phyloP scores from a whole-genome alignment of 139 green algal species.

The Chlorella sp. region DNA sequence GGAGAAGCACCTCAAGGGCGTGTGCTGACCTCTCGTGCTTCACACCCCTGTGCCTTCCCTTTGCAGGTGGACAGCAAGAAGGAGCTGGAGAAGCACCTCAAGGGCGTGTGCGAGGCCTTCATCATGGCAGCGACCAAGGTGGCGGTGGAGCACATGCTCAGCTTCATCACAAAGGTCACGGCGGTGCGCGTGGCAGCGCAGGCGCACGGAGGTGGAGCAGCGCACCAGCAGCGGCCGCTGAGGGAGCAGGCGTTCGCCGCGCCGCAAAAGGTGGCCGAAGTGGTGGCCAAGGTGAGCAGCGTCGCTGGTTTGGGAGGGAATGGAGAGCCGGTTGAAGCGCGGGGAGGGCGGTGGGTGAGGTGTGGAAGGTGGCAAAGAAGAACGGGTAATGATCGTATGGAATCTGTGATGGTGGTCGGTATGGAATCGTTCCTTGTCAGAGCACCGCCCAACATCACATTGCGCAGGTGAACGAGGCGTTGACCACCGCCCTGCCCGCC shows the following conservation, averaged over 20 bases:
- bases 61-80: conserved; percentile 83
- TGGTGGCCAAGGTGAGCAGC: too few relatives aligned
- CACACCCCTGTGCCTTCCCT: neutral
- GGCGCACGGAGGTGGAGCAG: conserved; percentile 1
- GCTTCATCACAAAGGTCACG: conserved; percentile 71
- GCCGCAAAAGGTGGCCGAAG: conserved; percentile 66
- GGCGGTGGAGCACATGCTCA: conserved; percentile 88
- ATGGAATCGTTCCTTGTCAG: too few relatives aligned
- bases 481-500: conserved; percentile 56
- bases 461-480: conserved; percentile 60
- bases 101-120: conserved; percentile 82
- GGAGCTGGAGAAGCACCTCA: conserved; percentile 91
- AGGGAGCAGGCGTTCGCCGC: conserved; percentile 87
- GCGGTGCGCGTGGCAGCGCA: conserved; percentile 47
- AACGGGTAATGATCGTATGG: too few relatives aligned
- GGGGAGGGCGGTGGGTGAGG: too few relatives aligned
- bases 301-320: too few relatives aligned
- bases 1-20: conserved; percentile 85
- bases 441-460: too few relatives aligned
- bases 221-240: conserved; percentile 31
- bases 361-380: neutral
- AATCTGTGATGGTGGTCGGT: conserved; percentile 55
- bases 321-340: too few relatives aligned
- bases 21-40: too few relatives aligned
- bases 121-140: conserved; percentile 94